Percentiles rank a stretch among this genome's conserved stretches.
These are phyloP conservation scores for Sarcocystis neurona DNA, from an alignment of 169 alveolate species.

Conservation along the genomic window DNA sequence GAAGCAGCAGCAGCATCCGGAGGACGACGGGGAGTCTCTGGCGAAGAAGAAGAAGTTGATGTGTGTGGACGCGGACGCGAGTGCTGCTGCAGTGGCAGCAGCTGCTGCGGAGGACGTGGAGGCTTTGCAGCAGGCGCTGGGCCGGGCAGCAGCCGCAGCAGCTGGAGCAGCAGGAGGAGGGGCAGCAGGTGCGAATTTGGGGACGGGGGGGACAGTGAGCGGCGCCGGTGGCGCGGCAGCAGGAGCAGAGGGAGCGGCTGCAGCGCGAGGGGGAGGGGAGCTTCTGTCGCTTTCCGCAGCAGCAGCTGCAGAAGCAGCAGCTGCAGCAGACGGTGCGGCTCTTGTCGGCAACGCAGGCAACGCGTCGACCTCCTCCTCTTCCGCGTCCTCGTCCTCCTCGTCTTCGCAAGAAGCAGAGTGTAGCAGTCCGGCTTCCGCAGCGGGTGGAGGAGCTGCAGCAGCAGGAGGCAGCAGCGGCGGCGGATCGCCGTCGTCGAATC, in stretches of 20 bases:
- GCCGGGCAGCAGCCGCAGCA: not conserved
- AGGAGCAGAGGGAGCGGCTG: conserved; percentile 14
- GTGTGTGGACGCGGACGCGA: too few relatives aligned
- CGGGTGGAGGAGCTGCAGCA: conserved; percentile 2
- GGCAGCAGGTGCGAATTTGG: not conserved
- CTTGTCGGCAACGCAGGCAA: not conserved
- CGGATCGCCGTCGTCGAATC: not conserved
- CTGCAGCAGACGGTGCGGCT: conserved; percentile 46
- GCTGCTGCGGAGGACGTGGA: too few relatives aligned
- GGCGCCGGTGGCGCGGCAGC: not conserved
- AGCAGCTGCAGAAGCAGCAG: conserved; percentile 15
- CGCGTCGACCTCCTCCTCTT: not conserved
- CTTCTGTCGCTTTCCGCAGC: not conserved
- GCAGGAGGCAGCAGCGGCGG: not conserved
- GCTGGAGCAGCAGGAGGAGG: conserved; percentile 34
- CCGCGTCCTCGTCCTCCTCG: not conserved
- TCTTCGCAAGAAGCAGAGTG: not conserved
- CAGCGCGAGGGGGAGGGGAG: not conserved
- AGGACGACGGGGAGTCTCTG: too few relatives aligned
- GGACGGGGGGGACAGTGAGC: not conserved
- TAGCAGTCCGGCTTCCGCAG: not conserved
- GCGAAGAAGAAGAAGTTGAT: too few relatives aligned
- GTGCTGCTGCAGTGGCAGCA: too few relatives aligned
- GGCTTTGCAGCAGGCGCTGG: too few relatives aligned
- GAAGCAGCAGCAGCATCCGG: conserved; percentile 46